Base-by-base conservation (phyloP, 805 yeast species). In the Danielozyma ontarioensis region DNA sequence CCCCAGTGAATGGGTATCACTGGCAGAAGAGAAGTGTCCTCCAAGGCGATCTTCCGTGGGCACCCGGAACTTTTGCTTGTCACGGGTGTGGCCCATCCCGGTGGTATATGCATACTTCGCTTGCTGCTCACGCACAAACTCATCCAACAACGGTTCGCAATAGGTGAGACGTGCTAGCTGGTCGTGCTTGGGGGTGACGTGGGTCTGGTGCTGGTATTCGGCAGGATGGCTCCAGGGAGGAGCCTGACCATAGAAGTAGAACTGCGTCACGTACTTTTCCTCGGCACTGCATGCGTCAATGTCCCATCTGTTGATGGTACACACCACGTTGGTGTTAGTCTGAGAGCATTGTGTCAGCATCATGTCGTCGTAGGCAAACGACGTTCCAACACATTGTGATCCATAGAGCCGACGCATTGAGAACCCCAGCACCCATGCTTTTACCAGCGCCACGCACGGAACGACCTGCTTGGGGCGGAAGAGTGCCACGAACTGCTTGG, bases 341-440 rank as follows among this genome's bases (percentile, higher is more conserved):
- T n/a, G n/a, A n/a, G n/a, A n/a, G n/a, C n/a, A n/a, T n/a, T n/a
- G n/a, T n/a, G n/a, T n/a, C n/a, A n/a, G n/a, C n/a, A n/a, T n/a
- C n/a, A n/a, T n/a, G n/a, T n/a, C n/a, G n/a, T n/a, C n/a, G n/a
- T n/a, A n/a, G n/a, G n/a, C n/a, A n/a, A n/a, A n/a, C n/a, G n/a
- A n/a, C n/a, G n/a, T n/a, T n/a, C n/a, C n/a, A n/a, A 19, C 22
- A 19, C 22, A 6, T 6, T 19, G 8, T 6, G 8, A 19, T 10
- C 72, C 72, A 52, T 70, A 72, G 2, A 68, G 42, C 25, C 72
- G 45, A 4, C 46, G 27, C 57, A 72, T 63, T 17, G 55, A 41
- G 34, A 66, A 60, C 0, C 74, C 74, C 16, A 44, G 41, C 6
- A 30, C 33, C 74, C 72, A 70, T 0, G 57, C 43, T 1, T 40